A percentile compares a stretch with the other conserved stretches of the same genome.
These are phyloP conservation scores for Dipteronia sinensis DNA, from an alignment of 345 rosid species.

Conservation along the genomic window DNA sequence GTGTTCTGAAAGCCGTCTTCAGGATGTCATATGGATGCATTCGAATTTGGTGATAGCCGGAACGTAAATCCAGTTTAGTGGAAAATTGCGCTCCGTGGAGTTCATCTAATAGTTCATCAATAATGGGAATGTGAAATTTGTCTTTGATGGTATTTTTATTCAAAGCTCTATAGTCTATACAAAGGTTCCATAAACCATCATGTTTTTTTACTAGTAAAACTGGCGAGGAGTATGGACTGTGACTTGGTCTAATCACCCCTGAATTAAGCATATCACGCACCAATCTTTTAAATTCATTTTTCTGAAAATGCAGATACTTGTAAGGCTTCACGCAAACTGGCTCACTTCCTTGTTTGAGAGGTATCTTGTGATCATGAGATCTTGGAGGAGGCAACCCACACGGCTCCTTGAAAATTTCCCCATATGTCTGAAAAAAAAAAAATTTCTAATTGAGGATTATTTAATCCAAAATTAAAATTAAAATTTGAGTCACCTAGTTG, in stretches of 20 bases:
- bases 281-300: background rate
- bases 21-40: background rate
- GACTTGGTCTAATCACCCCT: background rate
- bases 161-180: background rate
- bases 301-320: background rate
- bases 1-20: background rate
- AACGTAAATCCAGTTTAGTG: background rate
- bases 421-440: no score
- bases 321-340: background rate
- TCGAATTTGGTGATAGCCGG: background rate
- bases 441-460: no score
- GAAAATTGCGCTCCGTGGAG: background rate
- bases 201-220: background rate
- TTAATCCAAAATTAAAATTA: no score
- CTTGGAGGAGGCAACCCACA: no score
- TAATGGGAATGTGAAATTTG: background rate
- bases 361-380: no score
- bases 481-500: background rate
- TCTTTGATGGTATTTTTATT: background rate
- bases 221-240: background rate
- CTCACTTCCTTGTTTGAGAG: no score
- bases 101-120: background rate
- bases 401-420: background rate
- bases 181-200: background rate
- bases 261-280: background rate